These are phyloP conservation scores for Citrullus amarus DNA, from an alignment of 306 rosid species.

Conservation along the genomic window DNA sequence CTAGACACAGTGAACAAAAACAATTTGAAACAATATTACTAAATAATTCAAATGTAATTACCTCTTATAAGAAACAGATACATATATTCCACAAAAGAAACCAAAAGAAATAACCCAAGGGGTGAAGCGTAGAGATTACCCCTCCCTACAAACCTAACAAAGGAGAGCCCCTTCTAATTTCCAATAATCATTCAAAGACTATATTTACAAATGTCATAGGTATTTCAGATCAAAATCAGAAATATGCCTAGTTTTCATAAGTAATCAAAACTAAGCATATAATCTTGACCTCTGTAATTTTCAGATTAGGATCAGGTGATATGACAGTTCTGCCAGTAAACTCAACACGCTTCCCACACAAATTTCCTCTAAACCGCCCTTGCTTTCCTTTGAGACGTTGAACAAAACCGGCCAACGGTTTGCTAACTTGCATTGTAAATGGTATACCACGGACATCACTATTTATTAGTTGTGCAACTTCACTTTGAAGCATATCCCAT, in stretches of 20 bases:
- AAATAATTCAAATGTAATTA: background rate
- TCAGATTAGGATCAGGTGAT: constrained; percentile 94
- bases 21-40: background rate
- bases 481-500: constrained; percentile 61
- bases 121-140: background rate
- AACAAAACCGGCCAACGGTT: constrained; percentile 56
- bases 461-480: constrained; percentile 75
- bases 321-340: constrained; percentile 91
- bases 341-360: constrained; percentile 91
- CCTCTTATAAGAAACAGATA: background rate
- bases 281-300: constrained; percentile 71
- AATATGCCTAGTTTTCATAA: too few species aligned
- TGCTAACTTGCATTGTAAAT: constrained; percentile 24
- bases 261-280: constrained; percentile 1
- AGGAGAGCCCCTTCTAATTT: background rate
- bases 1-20: constrained; percentile 27
- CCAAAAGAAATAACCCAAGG: background rate
- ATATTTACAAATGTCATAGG: background rate
- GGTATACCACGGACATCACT: constrained; percentile 70
- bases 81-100: too few species aligned
- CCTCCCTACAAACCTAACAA: background rate
- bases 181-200: background rate
- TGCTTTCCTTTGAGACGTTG: constrained; percentile 95
- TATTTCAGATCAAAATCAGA: too few species aligned
- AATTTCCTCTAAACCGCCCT: constrained; percentile 87